Evolutionary conservation across 1,284 basidiomycete genomes (phyloP).

Genomic region (Peniophora sp.): DNA sequence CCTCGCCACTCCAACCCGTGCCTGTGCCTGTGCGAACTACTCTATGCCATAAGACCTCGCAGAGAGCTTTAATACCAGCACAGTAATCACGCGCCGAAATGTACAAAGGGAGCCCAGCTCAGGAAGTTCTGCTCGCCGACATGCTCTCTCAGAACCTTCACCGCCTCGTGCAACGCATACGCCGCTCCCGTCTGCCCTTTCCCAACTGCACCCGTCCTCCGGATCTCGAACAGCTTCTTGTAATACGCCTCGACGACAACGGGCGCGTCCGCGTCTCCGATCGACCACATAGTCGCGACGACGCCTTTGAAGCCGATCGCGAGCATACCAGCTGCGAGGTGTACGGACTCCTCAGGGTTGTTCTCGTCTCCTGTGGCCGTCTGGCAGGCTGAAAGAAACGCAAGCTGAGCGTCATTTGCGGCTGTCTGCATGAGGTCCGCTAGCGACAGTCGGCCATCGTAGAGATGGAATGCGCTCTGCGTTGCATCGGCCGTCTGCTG

Average conservation of each 20-base stretch:
- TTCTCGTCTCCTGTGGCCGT: background rate
- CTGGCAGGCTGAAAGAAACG: background rate
- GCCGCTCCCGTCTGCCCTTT: background rate
- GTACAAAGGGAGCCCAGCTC: background rate
- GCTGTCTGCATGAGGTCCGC: background rate
- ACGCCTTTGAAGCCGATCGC: conserved; percentile 15
- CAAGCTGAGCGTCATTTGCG: background rate
- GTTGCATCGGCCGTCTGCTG: background rate
- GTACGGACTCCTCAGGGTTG: background rate
- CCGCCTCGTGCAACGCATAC: conserved; percentile 3
- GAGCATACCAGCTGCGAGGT: conserved; percentile 17
- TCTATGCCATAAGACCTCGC: no score
- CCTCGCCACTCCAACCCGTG: no score
- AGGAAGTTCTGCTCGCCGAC: background rate
- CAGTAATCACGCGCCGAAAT: background rate
- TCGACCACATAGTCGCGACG: conserved; percentile 19
- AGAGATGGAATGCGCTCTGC: background rate
- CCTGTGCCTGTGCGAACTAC: no score
- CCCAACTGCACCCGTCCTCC: background rate
- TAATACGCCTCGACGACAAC: conserved; percentile 9
- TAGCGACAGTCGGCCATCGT: background rate
- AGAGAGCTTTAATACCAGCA: no score
- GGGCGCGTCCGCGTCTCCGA: conserved; percentile 8
- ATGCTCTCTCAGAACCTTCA: background rate
- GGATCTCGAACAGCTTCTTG: background rate